phyloP scores from a whole-genome alignment of 2,329 filamentous ascomycete genomes.

The Zalaria obscura region DNA sequence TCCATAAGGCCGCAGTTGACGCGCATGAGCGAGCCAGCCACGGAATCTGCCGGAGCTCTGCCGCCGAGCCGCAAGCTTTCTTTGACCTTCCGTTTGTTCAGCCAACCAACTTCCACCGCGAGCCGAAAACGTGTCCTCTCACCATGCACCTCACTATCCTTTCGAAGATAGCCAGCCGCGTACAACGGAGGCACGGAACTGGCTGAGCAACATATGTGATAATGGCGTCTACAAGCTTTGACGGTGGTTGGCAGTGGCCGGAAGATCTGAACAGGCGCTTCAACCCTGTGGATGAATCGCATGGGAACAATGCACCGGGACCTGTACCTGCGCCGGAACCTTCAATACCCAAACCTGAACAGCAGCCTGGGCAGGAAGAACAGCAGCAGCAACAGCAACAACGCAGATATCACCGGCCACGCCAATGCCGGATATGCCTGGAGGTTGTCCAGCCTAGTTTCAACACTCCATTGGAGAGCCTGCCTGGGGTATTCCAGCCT shows the following conservation, averaged over 20 bases:
- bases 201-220: background rate
- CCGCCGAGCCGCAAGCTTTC: no score
- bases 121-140: background rate
- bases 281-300: slow-evolving; percentile 3
- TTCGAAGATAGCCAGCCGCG: no score
- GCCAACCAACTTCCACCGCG: background rate
- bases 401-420: slow-evolving; percentile 43
- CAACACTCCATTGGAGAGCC: slow-evolving; percentile 29
- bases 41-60: no score
- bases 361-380: slow-evolving; percentile 7
- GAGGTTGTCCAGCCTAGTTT: slow-evolving; percentile 54
- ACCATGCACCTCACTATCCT: no score
- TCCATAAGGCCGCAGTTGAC: no score
- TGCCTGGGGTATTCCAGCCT: slow-evolving; percentile 41
- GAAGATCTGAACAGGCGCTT: slow-evolving; percentile 25
- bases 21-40: no score
- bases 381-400: background rate
- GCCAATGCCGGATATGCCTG: slow-evolving; percentile 81
- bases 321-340: background rate
- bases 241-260: slow-evolving; percentile 30
- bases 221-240: background rate
- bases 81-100: background rate
- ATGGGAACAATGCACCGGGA: slow-evolving; percentile 4
- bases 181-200: background rate
- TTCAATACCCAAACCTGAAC: background rate